Percentiles rank a stretch among this genome's conserved stretches.
Conservation (phyloP, 768 basidiomycete genomes). For the Chalciporus sphaerocephalus region DNA sequence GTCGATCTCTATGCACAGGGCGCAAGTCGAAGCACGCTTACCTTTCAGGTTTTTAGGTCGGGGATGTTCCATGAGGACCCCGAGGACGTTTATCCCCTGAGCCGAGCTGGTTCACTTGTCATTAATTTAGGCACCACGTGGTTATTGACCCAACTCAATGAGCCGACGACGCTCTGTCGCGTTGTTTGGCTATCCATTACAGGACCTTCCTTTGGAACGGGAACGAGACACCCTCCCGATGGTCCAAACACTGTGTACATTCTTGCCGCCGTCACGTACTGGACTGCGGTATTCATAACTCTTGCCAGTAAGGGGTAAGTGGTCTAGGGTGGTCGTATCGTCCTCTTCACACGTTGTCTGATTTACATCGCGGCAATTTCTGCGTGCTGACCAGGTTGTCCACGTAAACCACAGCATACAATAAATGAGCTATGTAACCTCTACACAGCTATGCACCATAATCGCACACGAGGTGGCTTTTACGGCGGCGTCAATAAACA, state of each 20-base stretch:
- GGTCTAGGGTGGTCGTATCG: background rate
- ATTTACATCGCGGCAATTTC: slow-evolving; percentile 17
- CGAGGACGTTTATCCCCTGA: slow-evolving; percentile 10
- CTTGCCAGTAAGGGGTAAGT: slow-evolving; percentile 1
- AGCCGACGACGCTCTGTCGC: too few relatives aligned
- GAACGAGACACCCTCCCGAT: slow-evolving; percentile 22
- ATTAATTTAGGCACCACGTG: slow-evolving; percentile 17
- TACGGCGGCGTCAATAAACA: slow-evolving; percentile 2
- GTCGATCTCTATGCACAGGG: slow-evolving; percentile 19
- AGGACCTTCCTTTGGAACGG: slow-evolving; percentile 16
- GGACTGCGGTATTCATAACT: slow-evolving; percentile 20
- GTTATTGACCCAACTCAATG: background rate
- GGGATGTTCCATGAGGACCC: slow-evolving; percentile 21
- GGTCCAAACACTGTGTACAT: slow-evolving; percentile 16
- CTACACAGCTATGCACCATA: slow-evolving; percentile 11
- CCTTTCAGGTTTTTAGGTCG: background rate
- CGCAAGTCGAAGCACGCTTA: background rate
- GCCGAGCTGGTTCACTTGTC: slow-evolving; percentile 23
- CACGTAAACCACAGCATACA: slow-evolving; percentile 29
- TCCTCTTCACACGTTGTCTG: slow-evolving; percentile 20
- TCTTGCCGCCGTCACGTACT: slow-evolving; percentile 25
- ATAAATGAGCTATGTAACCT: slow-evolving; percentile 15
- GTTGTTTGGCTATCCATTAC: background rate
- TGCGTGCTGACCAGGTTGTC: slow-evolving; percentile 24
- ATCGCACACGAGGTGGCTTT: slow-evolving; percentile 14